Evolutionary conservation across 2,329 filamentous ascomycete genomes (phyloP).

Genomic region (Dactylellina leptospora): DNA sequence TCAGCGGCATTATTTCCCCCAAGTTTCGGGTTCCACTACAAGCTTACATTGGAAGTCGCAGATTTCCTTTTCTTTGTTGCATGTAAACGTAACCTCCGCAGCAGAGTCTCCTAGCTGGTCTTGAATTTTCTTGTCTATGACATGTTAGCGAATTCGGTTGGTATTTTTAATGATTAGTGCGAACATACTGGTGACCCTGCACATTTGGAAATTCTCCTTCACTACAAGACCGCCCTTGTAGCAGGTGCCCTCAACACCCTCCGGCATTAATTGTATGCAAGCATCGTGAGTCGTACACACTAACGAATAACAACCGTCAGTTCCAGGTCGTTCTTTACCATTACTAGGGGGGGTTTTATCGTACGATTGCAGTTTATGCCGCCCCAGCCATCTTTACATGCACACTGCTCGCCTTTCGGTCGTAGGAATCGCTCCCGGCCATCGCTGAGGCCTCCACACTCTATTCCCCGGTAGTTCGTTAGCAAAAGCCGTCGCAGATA

Average conservation of each 20-base stretch:
- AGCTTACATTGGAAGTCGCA: constrained; percentile 91
- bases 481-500: neutral
- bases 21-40: neutral
- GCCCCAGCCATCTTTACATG: constrained; percentile 91
- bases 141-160: neutral
- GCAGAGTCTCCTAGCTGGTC: constrained; percentile 83
- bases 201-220: constrained; percentile 96
- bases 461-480: constrained; percentile 59
- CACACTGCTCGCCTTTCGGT: constrained; percentile 71
- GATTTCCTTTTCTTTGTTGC: constrained; percentile 74
- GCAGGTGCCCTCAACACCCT: constrained; percentile 82
- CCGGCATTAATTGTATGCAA: constrained; percentile 87
- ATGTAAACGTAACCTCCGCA: constrained; percentile 94
- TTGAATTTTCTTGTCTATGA: constrained; percentile 78
- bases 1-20: neutral
- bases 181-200: constrained; percentile 80
- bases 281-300: constrained; percentile 85
- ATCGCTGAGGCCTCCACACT: constrained; percentile 87
- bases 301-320: constrained; percentile 22
- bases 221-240: constrained; percentile 90
- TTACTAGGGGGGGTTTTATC: constrained; percentile 14
- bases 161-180: no score
- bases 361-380: constrained; percentile 90
- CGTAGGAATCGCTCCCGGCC: constrained; percentile 81
- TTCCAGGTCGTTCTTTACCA: neutral